These are phyloP conservation scores for Aspergillus sclerotiicarbonarius DNA, from an alignment of 495 filamentous ascomycete genomes.

Conservation along the genomic window DNA sequence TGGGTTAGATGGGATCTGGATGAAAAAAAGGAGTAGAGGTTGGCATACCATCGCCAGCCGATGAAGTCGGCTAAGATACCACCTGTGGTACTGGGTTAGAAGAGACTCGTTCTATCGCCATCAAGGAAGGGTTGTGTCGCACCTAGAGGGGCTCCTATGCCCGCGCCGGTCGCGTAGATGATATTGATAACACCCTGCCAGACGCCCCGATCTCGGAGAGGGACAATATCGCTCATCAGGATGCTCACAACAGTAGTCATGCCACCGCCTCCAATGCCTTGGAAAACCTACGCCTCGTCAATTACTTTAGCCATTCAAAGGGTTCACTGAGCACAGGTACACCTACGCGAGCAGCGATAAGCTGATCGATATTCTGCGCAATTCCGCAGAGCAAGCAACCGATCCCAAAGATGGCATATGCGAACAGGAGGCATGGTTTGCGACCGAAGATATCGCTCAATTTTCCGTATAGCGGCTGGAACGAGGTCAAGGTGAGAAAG, in stretches of 20 bases:
- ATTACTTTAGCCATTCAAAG: background rate
- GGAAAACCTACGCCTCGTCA: constrained; percentile 41
- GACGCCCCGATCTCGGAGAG: constrained; percentile 71
- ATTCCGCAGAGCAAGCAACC: constrained; percentile 74
- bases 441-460: constrained; percentile 80
- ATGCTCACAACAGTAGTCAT: constrained; percentile 82
- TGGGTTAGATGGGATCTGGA: constrained; percentile 13
- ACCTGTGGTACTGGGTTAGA: constrained; percentile 26
- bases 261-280: constrained; percentile 79
- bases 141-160: constrained; percentile 71
- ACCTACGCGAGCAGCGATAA: constrained; percentile 63
- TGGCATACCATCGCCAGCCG: constrained; percentile 73
- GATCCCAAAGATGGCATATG: constrained; percentile 70
- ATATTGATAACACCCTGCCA: constrained; percentile 87
- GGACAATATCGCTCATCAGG: constrained; percentile 72
- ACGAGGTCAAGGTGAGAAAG: constrained; percentile 74
- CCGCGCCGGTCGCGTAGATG: constrained; percentile 68
- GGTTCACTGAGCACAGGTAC: background rate
- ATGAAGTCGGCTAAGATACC: constrained; percentile 72
- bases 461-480: constrained; percentile 78
- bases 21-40: constrained; percentile 1
- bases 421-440: constrained; percentile 71
- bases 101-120: background rate
- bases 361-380: constrained; percentile 63
- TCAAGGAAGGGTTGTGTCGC: constrained; percentile 2